phyloP scores from a whole-genome alignment of 1,284 basidiomycete species.

The Puccinia hordei region DNA sequence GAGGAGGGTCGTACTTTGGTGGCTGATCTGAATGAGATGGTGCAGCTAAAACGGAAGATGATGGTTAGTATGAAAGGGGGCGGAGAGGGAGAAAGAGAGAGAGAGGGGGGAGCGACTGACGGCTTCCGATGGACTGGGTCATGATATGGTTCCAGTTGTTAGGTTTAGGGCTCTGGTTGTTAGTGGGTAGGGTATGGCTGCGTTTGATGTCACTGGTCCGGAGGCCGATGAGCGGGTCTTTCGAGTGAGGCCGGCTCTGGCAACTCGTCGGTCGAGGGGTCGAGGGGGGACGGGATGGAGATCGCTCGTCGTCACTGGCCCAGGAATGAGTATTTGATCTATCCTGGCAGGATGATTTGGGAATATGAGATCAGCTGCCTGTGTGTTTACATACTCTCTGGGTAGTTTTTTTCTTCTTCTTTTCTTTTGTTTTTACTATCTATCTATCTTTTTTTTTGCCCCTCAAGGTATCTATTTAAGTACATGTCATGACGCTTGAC shows the following conservation, averaged over 20 bases:
- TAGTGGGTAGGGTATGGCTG: slow-evolving; percentile 8
- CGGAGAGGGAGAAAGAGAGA: background rate
- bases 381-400: background rate
- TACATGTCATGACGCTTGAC: background rate
- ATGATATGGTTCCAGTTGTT: slow-evolving; percentile 14
- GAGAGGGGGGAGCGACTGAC: background rate
- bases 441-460: background rate
- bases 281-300: background rate
- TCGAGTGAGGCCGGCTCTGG: background rate
- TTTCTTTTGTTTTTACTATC: background rate
- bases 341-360: slow-evolving; percentile 21
- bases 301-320: slow-evolving; percentile 25
- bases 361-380: slow-evolving; percentile 12
- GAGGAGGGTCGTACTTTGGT: background rate
- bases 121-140: slow-evolving; percentile 26
- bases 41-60: background rate
- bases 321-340: slow-evolving; percentile 3
- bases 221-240: slow-evolving; percentile 8
- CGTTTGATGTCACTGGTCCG: slow-evolving; percentile 10
- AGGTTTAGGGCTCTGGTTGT: background rate
- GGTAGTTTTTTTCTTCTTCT: background rate
- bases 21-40: background rate
- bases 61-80: background rate
- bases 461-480: background rate
- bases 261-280: slow-evolving; percentile 22